These are phyloP conservation scores for Auricularia sp. DNA, from an alignment of 768 basidiomycete species.

Conservation along the genomic window DNA sequence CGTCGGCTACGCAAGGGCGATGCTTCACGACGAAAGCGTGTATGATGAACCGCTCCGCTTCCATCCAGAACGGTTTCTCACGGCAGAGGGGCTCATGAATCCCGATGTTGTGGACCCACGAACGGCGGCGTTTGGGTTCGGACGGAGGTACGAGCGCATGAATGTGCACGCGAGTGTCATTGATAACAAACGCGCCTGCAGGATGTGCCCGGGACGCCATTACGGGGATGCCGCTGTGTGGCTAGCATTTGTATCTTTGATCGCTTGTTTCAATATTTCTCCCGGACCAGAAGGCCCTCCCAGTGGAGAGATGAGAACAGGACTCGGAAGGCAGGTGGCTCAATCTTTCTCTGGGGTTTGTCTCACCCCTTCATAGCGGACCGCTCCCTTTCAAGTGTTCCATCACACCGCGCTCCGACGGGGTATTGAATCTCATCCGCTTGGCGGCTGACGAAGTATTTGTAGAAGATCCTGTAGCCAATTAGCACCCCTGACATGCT, in stretches of 20 bases:
- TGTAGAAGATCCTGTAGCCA: not conserved
- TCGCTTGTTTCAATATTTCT: not conserved
- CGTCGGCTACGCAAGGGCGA: slow-evolving; percentile 20
- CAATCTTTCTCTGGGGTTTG: not conserved
- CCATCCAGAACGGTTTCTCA: slow-evolving; percentile 31
- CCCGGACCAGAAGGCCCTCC: not conserved
- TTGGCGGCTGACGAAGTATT: not conserved
- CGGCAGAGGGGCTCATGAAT: slow-evolving; percentile 16
- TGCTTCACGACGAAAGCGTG: slow-evolving; percentile 28
- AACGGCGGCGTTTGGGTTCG: slow-evolving; percentile 29
- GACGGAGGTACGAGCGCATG: slow-evolving; percentile 17
- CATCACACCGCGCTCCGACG: not conserved
- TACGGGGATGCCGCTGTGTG: not conserved
- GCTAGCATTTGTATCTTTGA: not conserved
- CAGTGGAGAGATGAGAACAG: not conserved
- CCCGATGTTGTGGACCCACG: slow-evolving; percentile 22
- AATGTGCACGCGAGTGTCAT: not conserved
- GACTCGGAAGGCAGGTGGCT: not conserved
- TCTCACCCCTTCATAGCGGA: not conserved
- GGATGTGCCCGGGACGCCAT: not conserved
- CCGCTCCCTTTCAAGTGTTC: not conserved
- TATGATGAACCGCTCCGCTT: slow-evolving; percentile 34
- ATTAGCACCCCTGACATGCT: no score
- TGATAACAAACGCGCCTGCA: not conserved
- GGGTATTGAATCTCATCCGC: not conserved